Evolutionary conservation across 441 rosid genomes (phyloP).

Genomic region (Croton laevigatus): DNA sequence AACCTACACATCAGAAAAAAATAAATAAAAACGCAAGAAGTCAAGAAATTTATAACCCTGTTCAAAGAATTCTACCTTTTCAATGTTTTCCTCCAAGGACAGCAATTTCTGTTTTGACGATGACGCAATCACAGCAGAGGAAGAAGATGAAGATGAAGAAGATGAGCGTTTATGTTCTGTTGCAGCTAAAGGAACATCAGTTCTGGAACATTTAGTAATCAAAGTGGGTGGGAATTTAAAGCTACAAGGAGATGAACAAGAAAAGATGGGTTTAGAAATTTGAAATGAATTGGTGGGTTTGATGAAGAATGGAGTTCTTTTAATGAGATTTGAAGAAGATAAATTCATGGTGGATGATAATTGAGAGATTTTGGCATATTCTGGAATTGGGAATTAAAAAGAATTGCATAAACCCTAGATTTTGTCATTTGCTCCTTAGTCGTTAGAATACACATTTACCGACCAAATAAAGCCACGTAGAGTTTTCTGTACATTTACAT

Average conservation of each 20-base stretch:
- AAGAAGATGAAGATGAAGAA: slow-evolving; percentile 13
- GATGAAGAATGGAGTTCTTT: slow-evolving; percentile 14
- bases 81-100: slow-evolving; percentile 47
- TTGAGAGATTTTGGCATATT: slow-evolving; percentile 6
- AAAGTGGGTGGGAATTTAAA: slow-evolving; percentile 15
- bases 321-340: slow-evolving; percentile 11
- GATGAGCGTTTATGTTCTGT: slow-evolving; percentile 10
- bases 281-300: slow-evolving; percentile 3
- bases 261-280: slow-evolving; percentile 15
- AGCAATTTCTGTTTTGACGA: slow-evolving; percentile 25
- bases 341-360: slow-evolving; percentile 31
- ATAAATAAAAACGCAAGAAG: background rate
- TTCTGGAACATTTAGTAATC: slow-evolving; percentile 20
- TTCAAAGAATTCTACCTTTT: slow-evolving; percentile 41
- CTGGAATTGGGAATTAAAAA: no score
- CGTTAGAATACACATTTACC: no score
- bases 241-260: slow-evolving; percentile 15
- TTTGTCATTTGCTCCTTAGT: background rate
- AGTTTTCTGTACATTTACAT: no score
- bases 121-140: slow-evolving; percentile 15
- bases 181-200: slow-evolving; percentile 20
- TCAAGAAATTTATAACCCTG: background rate
- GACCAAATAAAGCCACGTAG: no score
- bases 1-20: slow-evolving; percentile 26
- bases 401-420: background rate